phyloP scores from a whole-genome alignment of 2,329 filamentous ascomycete genomes.

The Akanthomyces dipterigenus region DNA sequence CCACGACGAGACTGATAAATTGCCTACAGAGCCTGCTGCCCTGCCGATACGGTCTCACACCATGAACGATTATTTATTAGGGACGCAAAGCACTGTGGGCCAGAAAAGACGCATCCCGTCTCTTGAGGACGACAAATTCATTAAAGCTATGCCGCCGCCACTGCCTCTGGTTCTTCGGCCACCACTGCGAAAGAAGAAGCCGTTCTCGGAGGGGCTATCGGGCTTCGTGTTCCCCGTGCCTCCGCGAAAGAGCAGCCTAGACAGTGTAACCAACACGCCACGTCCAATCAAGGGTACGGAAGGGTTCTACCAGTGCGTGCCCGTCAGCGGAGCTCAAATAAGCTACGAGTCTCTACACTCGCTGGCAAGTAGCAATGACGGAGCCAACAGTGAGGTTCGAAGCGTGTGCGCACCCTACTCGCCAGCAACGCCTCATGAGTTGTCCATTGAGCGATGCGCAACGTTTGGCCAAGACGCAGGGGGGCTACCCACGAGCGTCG shows the following conservation, averaged over 20 bases:
- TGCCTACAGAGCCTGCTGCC: slow-evolving; percentile 23
- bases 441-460: slow-evolving; percentile 29
- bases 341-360: slow-evolving; percentile 43
- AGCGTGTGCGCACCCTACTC: slow-evolving; percentile 44
- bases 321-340: slow-evolving; percentile 25
- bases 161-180: slow-evolving; percentile 53
- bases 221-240: slow-evolving; percentile 48
- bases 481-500: slow-evolving; percentile 16
- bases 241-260: slow-evolving; percentile 35
- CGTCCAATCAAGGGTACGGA: slow-evolving; percentile 43
- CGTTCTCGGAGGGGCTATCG: slow-evolving; percentile 52
- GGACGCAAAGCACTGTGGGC: slow-evolving; percentile 6
- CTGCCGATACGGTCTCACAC: slow-evolving; percentile 19
- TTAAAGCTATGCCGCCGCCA: slow-evolving; percentile 38
- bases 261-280: slow-evolving; percentile 49
- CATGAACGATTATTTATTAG: slow-evolving; percentile 16
- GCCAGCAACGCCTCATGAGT: slow-evolving; percentile 34
- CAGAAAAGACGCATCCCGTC: slow-evolving; percentile 9
- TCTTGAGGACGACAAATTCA: background rate
- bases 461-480: slow-evolving; percentile 24
- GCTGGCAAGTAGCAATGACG: slow-evolving; percentile 41
- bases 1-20: slow-evolving; percentile 37
- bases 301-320: slow-evolving; percentile 54
- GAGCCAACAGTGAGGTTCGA: slow-evolving; percentile 23
- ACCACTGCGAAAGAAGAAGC: slow-evolving; percentile 59